Percentiles rank a stretch among this genome's conserved stretches.
phyloP scores from a whole-genome alignment of 2,329 filamentous ascomycete species.

The Leptosphaerulina australis region DNA sequence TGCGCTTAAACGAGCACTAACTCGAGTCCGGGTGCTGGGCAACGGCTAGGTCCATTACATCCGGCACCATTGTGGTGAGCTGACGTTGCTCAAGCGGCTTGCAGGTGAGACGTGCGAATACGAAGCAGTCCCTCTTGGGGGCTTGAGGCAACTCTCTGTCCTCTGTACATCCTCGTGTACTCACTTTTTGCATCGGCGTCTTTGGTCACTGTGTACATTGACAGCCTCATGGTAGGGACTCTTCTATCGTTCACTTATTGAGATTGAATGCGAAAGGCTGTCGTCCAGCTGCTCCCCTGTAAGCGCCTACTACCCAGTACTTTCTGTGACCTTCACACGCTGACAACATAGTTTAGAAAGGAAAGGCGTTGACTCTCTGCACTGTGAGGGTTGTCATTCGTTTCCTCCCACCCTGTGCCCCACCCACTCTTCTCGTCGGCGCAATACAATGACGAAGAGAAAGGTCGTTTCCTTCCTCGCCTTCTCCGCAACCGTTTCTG shows the following conservation, averaged over 20 bases:
- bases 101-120: slow-evolving; percentile 14
- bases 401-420: not conserved
- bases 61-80: slow-evolving; percentile 14
- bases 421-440: not conserved
- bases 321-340: not conserved
- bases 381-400: slow-evolving; percentile 1
- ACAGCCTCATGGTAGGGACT: slow-evolving; percentile 1
- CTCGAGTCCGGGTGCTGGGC: slow-evolving; percentile 8
- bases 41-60: slow-evolving; percentile 10
- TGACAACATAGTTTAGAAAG: slow-evolving; percentile 1
- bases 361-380: not conserved
- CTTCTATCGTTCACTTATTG: slow-evolving; percentile 4
- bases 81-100: slow-evolving; percentile 18
- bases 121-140: slow-evolving; percentile 7
- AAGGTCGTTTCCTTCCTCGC: slow-evolving; percentile 42
- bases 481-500: slow-evolving; percentile 34
- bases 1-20: slow-evolving; percentile 8
- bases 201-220: not conserved
- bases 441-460: slow-evolving; percentile 33
- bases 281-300: slow-evolving; percentile 12
- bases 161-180: slow-evolving; percentile 4
- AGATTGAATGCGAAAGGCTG: slow-evolving; percentile 4
- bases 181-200: not conserved
- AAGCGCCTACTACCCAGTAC: slow-evolving; percentile 3
- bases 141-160: not conserved